Base-by-base conservation (phyloP, 768 basidiomycete species). In the Podaxis carcinomalis region DNA sequence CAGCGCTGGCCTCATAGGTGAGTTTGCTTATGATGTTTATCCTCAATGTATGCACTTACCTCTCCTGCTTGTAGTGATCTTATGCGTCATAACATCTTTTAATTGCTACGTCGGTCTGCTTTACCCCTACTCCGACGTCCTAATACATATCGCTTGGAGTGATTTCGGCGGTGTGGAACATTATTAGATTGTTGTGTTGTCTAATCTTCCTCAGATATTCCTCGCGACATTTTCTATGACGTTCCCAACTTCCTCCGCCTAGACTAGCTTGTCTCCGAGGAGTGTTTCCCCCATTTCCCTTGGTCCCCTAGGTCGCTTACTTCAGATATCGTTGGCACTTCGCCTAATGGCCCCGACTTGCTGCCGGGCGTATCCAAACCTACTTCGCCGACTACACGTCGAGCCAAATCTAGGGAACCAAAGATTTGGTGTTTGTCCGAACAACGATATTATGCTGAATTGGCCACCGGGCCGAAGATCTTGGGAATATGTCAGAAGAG, bases 391-490 rank as follows among this genome's bases (percentile, higher is more conserved):
- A 55, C 42, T n/a, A 44, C 52, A 5, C 52, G 52, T 21, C 46
- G 16, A 9, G 59, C 52, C 14, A 52, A 53, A 39, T 61, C 57
- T 13, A 59, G 39, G 2, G 57, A 51, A 10, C 57, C 57, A 25
- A 58, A 59, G 16, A 59, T 51, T 3, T 51, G 49, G 39, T 59
- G 57, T 14, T 51, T 59, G 16, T 59, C 50, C 9, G 56, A 51
- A 35, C 93, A 97, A 28, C 88, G 76, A 71, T 88, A 95, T 73
- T 90, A 84, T 0, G 93, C 84, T 77, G 95, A 89, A 70, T 98
- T 97, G 49, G 98, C 85, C 0, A 98, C 74, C 1, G 93, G 78
- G 6, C 96, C 96, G 2, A 86, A 83, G 60, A 97, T 91, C 95
- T 97, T 64, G n/a, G 19, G 13, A 2, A n/a, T 37, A 37, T 25